Evolutionary conservation across 225 moss, liverwort and hornwort genomes (phyloP), one percentile per base, ranked within the genome.

Genomic region (Marchantia paleacea): DNA sequence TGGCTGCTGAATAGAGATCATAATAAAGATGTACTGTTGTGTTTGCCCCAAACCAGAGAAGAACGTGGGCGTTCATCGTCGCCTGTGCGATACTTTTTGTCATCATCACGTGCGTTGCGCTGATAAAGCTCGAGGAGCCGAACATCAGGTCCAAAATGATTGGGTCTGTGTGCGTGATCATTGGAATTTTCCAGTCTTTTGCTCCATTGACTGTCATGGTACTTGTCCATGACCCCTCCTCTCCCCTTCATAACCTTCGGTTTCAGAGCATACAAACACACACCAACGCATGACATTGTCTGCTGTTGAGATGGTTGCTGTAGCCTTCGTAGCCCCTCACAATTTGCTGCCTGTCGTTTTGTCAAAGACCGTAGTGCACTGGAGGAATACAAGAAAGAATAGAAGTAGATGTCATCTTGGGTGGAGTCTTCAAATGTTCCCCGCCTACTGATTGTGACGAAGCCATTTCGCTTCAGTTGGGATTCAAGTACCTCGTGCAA

Each of bases 181-280:
- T 97, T 49, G 92, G 93, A 51, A 91, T 93, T 58, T 80, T 97
- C 22, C 94, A 93, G 89, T 93, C 93, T 75, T 92, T 92, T 68
- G 89, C 96, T 48, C 96, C 96, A 57, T 77, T 97, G 29, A 84
- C 90, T 8, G 93, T 90, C 72, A 90, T 94, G 88, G 89, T 86
- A 85, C 81, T 57, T 51, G 26, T 20, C 60, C 2, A 62, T 24
- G 60, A 61, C 22, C 62, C n/a, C 62, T 39, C 39, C 8, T n/a
- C 18, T 62, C 62, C 62, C 24, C 62, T 24, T 62, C n/a, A n/a
- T 5, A 62, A 24, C 10, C 22, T 62, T 62, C 22, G n/a, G 62
- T 62, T 24, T 39, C 3, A 39, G 39, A 39, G 39, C 39, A 39
- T 39, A 39, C 39, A 39, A 39, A 39, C 39, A 39, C 39, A 5